Percentiles rank a stretch among this genome's conserved stretches.
These are phyloP conservation scores for Aspergillus unguis DNA, from an alignment of 2,329 filamentous ascomycete species.

Conservation along the genomic window DNA sequence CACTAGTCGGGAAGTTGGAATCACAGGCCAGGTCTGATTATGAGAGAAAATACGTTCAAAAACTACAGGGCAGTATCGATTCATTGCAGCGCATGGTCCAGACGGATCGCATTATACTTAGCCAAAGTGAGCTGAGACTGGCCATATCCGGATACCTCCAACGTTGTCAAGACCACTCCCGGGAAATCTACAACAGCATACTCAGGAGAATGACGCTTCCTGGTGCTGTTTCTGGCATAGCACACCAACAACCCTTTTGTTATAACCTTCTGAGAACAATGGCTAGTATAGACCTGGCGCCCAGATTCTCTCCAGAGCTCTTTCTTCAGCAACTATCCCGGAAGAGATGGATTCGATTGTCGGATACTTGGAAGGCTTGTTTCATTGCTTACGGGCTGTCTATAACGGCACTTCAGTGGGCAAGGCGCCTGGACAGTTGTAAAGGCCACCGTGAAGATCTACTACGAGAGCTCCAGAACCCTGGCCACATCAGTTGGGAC, in stretches of 20 bases:
- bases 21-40: conserved; percentile 14
- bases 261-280: conserved; percentile 4
- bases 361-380: conserved; percentile 18
- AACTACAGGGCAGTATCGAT: conserved; percentile 12
- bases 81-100: conserved; percentile 11
- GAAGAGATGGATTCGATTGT: conserved; percentile 13
- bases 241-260: neutral
- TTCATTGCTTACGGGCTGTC: conserved; percentile 26
- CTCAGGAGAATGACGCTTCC: conserved; percentile 8
- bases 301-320: conserved; percentile 20
- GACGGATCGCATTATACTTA: neutral
- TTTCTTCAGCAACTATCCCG: conserved; percentile 25
- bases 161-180: conserved; percentile 5
- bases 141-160: neutral
- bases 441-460: conserved; percentile 18
- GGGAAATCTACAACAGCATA: conserved; percentile 5
- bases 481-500: conserved; percentile 57
- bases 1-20: conserved; percentile 7
- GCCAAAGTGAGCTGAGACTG: neutral
- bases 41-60: conserved; percentile 15
- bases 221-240: neutral
- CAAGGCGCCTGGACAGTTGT: conserved; percentile 23
- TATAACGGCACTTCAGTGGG: conserved; percentile 29
- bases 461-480: conserved; percentile 43
- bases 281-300: conserved; percentile 10